Percentiles rank a stretch among this genome's conserved stretches.
These are phyloP conservation scores for Lodderomyces margitis DNA, from an alignment of 1,139 yeast species.

Conservation along the genomic window DNA sequence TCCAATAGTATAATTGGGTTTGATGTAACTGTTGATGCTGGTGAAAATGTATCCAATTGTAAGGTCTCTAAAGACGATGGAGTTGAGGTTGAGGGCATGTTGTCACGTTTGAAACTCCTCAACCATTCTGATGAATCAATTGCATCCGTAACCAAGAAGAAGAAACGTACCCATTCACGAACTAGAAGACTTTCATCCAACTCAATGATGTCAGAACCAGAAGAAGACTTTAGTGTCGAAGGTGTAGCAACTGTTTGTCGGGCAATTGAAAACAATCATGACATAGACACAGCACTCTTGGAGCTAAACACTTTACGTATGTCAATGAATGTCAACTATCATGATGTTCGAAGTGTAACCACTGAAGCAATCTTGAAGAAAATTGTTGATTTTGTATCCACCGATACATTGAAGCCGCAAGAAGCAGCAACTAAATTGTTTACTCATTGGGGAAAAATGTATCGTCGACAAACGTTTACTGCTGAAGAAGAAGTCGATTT, in stretches of 20 bases:
- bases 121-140: slow-evolving; percentile 81
- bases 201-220: slow-evolving; percentile 53
- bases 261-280: slow-evolving; percentile 89
- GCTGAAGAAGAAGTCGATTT: slow-evolving; percentile 75
- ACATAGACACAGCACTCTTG: slow-evolving; percentile 84
- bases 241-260: slow-evolving; percentile 93
- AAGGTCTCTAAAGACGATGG: slow-evolving; percentile 39
- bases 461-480: slow-evolving; percentile 79
- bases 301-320: slow-evolving; percentile 92
- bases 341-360: slow-evolving; percentile 86
- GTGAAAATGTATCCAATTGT: slow-evolving; percentile 47
- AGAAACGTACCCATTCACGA: slow-evolving; percentile 27
- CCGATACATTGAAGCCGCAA: slow-evolving; percentile 71
- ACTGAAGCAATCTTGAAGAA: slow-evolving; percentile 67
- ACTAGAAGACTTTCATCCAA: slow-evolving; percentile 38
- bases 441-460: slow-evolving; percentile 75
- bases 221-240: slow-evolving; percentile 81
- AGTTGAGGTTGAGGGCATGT: slow-evolving; percentile 20
- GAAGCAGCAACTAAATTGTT: slow-evolving; percentile 77
- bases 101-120: slow-evolving; percentile 62
- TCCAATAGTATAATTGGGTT: slow-evolving; percentile 84
- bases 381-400: slow-evolving; percentile 67
- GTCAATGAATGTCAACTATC: slow-evolving; percentile 96
- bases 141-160: slow-evolving; percentile 53
- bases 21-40: slow-evolving; percentile 61